Evolutionary conservation across 352 stramenopile species (phyloP), one percentile per base, ranked within the genome.

Genomic region (Phytophthora niederhauseri): DNA sequence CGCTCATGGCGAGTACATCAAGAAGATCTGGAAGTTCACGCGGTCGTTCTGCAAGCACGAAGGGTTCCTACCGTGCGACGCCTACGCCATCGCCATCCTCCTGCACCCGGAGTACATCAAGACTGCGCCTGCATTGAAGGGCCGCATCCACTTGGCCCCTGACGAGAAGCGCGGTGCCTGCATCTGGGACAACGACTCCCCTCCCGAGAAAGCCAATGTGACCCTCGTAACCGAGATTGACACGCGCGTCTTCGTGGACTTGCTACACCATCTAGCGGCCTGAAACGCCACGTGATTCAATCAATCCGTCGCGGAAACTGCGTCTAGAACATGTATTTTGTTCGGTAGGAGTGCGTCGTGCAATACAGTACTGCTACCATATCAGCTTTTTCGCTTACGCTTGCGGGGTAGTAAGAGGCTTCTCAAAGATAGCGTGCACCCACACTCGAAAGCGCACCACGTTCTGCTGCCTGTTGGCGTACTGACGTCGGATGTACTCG

Each of bases 381-480:
- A 50, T 72, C 36, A n/a, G 12, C 36, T 61, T 66, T 61, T 66
- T 26, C 26, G 46, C 3, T 54, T 62, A 66, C 38, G 24, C 43
- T 53, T 67, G 43, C 5, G 26, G 48, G 59, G 53, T 31, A 14
- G 24, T 61, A 4, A 61, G n/a, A 24, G 89, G 89, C 61, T 97
- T 97, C 51, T 90, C 73, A 65, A 95, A 96, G 59, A 96, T 85
- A 14, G 75, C 76, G 58, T 97, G 90, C 28, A 97, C 82, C 90
- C 89, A 97, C 24, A 97, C 89, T 55, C 89, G 87, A 74, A 95
- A 96, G 64, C 88, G 85, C 66, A 95, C 89, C 52, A 96, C 73
- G 51, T 85, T 86, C 64, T 97, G 87, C 63, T 92, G 79, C 41
- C 89, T 81, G 71, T 97, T 97, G 17, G 89, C 84, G 64, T 96